Evolutionary conservation across 352 stramenopile genomes (phyloP), one percentile per base, ranked within the genome.

Genomic region (Globisporangium megalacanthum): DNA sequence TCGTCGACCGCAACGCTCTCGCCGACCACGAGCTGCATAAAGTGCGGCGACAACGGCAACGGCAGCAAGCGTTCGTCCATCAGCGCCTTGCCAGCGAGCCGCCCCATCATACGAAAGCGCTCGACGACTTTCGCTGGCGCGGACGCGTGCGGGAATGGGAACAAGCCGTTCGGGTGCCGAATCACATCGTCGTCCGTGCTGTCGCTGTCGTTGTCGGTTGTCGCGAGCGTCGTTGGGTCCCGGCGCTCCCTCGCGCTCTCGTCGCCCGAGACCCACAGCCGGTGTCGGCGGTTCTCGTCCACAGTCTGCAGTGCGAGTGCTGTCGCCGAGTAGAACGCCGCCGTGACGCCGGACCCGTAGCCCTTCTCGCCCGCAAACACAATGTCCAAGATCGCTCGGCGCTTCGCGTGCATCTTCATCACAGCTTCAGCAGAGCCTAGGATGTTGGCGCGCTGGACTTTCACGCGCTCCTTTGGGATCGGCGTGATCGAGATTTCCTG

Each of bases 401-500:
- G 81, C 63, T 92, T 93, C 5, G 68, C 78, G 33, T 94, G 83
- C 76, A 92, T 88, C 63, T 92, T 89, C 80, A 94, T 91, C 6
- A 92, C 73, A 4, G 74, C 75, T 20, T 94, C 81, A 0, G 85
- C 85, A 0, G 81, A 92, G 48, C 75, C 72, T 37, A 94, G 54
- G 45, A 94, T 84, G 42, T 89, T 89, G 17, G 70, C 69, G 19
- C 85, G 80, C 54, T 88, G 68, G 9, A 94, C 81, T 37, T 91
- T 92, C 50, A 92, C 85, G n/a, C 83, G 83, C 52, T 94, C 83
- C 62, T 93, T 94, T 10, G 84, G 84, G 42, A 94, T 84, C 6
- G 82, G 84, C 3, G 81, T 84, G 51, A 94, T 91, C 19, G 77
- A 79, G 37, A 94, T 89, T 53, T 90, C 82, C 56, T 90, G 79